These are phyloP conservation scores for Euphorbia tirucalli DNA, from an alignment of 345 rosid species.

Conservation along the genomic window DNA sequence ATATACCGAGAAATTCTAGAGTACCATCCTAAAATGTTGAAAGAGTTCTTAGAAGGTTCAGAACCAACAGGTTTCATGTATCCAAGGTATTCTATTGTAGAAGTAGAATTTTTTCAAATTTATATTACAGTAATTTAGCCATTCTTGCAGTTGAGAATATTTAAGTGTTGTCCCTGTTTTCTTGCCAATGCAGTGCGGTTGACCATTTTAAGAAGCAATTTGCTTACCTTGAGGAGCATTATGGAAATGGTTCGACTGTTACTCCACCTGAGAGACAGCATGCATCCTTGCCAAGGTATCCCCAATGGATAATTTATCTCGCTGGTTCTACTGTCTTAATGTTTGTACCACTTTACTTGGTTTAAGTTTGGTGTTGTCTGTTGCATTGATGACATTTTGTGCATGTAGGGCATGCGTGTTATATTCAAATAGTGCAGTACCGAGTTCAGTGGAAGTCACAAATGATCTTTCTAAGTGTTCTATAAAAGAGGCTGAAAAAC, in stretches of 20 bases:
- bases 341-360: background rate
- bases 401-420: conserved; percentile 74
- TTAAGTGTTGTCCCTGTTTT: background rate
- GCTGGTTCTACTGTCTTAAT: background rate
- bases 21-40: conserved; percentile 94
- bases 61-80: conserved; percentile 95
- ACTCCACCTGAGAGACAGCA: conserved; percentile 91
- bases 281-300: conserved; percentile 92
- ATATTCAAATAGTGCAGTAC: conserved; percentile 63
- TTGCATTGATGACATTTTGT: conserved; percentile 11
- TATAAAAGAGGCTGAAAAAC: conserved; percentile 69
- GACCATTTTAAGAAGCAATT: conserved; percentile 98
- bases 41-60: conserved; percentile 80
- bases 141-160: background rate
- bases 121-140: background rate
- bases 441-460: conserved; percentile 53
- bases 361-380: background rate
- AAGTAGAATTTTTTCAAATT: background rate
- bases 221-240: conserved; percentile 93
- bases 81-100: conserved; percentile 59
- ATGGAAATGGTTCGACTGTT: conserved; percentile 75
- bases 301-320: background rate
- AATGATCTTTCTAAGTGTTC: conserved; percentile 81
- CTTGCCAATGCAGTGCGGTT: conserved; percentile 67
- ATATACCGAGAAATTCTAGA: conserved; percentile 89